A percentile compares a stretch with the other conserved stretches of the same genome.
phyloP scores from a whole-genome alignment of 176 grass and related monocot genomes.

The Eleusine indica region DNA sequence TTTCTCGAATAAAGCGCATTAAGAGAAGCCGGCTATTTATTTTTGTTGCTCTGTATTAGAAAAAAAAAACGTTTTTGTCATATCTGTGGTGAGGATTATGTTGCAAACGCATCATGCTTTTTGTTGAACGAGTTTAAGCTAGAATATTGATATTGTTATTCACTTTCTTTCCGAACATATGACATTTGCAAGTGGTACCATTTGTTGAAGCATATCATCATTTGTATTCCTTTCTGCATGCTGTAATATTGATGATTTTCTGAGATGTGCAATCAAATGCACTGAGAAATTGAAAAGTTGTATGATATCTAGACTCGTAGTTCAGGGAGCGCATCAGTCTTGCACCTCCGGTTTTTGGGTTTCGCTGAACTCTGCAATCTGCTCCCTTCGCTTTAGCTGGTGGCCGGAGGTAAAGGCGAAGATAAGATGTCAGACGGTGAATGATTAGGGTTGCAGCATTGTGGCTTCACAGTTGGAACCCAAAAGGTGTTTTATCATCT shows the following conservation, averaged over 20 bases:
- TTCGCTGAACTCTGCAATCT: slow-evolving; percentile 12
- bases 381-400: slow-evolving; percentile 27
- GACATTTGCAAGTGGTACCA: slow-evolving; percentile 22
- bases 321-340: slow-evolving; percentile 2
- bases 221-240: not conserved
- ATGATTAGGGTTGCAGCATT: slow-evolving; percentile 26
- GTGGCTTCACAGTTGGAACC: slow-evolving; percentile 47
- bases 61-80: slow-evolving; percentile 44
- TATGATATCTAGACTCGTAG: not conserved
- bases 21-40: slow-evolving; percentile 46
- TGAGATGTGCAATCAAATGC: not conserved
- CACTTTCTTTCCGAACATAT: slow-evolving; percentile 2
- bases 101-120: slow-evolving; percentile 36
- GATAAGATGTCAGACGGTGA: slow-evolving; percentile 24
- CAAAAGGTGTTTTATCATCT: slow-evolving; percentile 23
- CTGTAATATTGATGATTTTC: not conserved
- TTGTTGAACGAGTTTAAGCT: slow-evolving; percentile 37
- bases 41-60: slow-evolving; percentile 33
- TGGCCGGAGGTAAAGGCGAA: slow-evolving; percentile 24
- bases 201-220: not conserved
- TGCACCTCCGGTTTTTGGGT: slow-evolving; percentile 10
- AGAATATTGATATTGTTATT: slow-evolving; percentile 9
- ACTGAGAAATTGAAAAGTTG: not conserved
- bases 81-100: slow-evolving; percentile 27
- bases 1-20: slow-evolving; percentile 50